phyloP scores from a whole-genome alignment of 73 alveolate genomes.

The Tetrahymena malaccensis region DNA sequence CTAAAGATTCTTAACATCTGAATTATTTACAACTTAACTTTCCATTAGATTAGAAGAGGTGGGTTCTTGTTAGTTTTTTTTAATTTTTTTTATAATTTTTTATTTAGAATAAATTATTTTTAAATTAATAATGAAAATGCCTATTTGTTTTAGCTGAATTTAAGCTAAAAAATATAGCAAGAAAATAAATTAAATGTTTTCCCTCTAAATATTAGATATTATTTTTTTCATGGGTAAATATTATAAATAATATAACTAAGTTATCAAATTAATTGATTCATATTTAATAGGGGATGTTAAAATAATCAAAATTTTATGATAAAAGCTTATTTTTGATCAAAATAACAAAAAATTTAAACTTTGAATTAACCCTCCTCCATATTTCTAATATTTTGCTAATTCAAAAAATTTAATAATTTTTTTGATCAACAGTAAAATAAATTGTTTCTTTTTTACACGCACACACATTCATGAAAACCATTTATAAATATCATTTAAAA shows the following conservation, averaged over 20 bases:
- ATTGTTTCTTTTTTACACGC: no score
- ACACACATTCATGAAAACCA: no score
- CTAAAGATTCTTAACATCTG: not conserved
- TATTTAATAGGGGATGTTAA: not conserved
- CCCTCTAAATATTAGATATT: not conserved
- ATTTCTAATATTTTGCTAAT: not conserved
- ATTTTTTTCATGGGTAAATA: no score
- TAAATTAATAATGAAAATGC: not conserved
- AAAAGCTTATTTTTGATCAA: not conserved
- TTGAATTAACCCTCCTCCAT: not conserved
- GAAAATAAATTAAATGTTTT: not conserved
- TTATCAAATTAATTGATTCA: not conserved
- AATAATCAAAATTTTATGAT: no score
- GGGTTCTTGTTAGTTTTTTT: not conserved
- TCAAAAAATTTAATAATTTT: no score
- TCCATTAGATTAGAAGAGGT: not conserved
- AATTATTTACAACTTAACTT: not conserved
- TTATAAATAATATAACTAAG: not conserved
- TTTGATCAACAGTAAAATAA: no score
- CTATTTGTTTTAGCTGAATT: not conserved
- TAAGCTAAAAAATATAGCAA: not conserved
- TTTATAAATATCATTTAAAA: no score
- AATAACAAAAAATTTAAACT: not conserved
- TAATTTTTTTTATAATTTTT: not conserved
- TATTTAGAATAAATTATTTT: not conserved